A percentile compares a stretch with the other conserved stretches of the same genome.
These are phyloP conservation scores for Colletotrichum abscissum DNA, from an alignment of 2,329 filamentous ascomycete species.

Conservation along the genomic window DNA sequence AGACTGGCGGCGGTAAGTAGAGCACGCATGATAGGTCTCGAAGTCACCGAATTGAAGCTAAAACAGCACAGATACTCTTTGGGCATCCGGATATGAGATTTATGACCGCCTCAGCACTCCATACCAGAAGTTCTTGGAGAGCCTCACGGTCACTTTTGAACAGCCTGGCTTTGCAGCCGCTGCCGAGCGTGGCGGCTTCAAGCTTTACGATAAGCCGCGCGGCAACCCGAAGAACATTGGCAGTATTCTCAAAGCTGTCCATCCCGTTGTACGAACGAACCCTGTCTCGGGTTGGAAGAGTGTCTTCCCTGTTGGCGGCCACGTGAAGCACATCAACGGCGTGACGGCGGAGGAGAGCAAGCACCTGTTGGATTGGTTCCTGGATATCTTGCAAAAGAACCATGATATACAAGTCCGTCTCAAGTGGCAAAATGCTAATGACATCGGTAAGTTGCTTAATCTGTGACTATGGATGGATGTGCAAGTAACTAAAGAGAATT, in stretches of 20 bases:
- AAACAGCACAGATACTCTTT: slow-evolving; percentile 61
- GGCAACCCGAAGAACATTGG: slow-evolving; percentile 58
- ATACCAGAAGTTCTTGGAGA: slow-evolving; percentile 63
- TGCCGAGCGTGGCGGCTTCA: slow-evolving; percentile 44
- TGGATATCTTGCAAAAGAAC: slow-evolving; percentile 55
- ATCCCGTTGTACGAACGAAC: slow-evolving; percentile 70
- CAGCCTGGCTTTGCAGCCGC: slow-evolving; percentile 50
- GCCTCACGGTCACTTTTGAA: slow-evolving; percentile 59
- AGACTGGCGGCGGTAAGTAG: slow-evolving; percentile 57
- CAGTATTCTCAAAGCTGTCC: slow-evolving; percentile 56
- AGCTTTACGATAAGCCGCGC: slow-evolving; percentile 47
- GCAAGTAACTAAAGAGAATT: not conserved
- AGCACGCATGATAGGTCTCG: not conserved
- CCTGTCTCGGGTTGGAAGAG: slow-evolving; percentile 72
- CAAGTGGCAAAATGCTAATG: slow-evolving; percentile 56
- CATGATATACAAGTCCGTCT: slow-evolving; percentile 62
- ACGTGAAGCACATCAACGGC: slow-evolving; percentile 56
- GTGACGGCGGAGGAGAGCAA: slow-evolving; percentile 54
- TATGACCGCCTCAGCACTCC: slow-evolving; percentile 65
- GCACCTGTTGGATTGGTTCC: slow-evolving; percentile 54
- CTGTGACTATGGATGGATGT: not conserved
- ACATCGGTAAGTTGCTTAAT: slow-evolving; percentile 42
- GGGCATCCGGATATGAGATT: slow-evolving; percentile 71
- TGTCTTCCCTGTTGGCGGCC: slow-evolving; percentile 54
- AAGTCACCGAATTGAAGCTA: not conserved